These are phyloP conservation scores for Ceratocystis ficicola DNA, from an alignment of 2,329 filamentous ascomycete species.

Conservation along the genomic window DNA sequence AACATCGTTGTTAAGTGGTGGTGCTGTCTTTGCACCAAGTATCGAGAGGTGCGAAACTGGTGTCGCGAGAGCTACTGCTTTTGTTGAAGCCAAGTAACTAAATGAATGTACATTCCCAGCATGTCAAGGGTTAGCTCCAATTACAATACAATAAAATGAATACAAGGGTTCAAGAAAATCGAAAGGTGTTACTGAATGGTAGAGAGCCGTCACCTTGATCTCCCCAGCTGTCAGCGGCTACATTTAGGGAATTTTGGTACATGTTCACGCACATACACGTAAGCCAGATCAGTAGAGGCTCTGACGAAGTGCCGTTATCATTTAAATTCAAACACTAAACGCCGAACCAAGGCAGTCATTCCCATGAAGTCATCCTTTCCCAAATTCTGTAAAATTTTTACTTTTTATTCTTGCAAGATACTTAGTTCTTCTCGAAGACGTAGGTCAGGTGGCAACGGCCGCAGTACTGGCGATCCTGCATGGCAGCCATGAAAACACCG, in stretches of 20 bases:
- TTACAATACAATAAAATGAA: neutral
- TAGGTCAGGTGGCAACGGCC: slow-evolving; percentile 61
- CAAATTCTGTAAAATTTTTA: slow-evolving; percentile 22
- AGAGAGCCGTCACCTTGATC: neutral
- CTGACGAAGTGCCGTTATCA: slow-evolving; percentile 22
- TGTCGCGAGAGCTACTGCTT: neutral
- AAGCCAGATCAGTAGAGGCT: slow-evolving; percentile 1
- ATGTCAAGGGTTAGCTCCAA: neutral
- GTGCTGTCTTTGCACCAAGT: slow-evolving; percentile 17
- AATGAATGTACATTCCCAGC: neutral
- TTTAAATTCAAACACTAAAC: slow-evolving; percentile 22
- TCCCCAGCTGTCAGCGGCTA: neutral
- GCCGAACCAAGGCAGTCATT: slow-evolving; percentile 23
- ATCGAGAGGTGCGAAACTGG: slow-evolving; percentile 17
- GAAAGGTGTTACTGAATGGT: no score
- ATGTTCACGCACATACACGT: slow-evolving; percentile 11
- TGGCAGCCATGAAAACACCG: slow-evolving; percentile 99
- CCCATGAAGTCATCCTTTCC: slow-evolving; percentile 23
- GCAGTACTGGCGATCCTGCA: slow-evolving; percentile 99
- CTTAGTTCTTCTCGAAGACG: slow-evolving; percentile 57
- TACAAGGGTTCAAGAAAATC: neutral
- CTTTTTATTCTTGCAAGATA: slow-evolving; percentile 23
- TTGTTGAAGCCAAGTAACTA: neutral
- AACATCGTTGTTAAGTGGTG: neutral
- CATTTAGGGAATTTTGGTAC: neutral